Percentiles rank a stretch among this genome's conserved stretches.
These are phyloP conservation scores for Naegleria gruberi DNA, from an alignment of 208 protist species.

Conservation along the genomic window DNA sequence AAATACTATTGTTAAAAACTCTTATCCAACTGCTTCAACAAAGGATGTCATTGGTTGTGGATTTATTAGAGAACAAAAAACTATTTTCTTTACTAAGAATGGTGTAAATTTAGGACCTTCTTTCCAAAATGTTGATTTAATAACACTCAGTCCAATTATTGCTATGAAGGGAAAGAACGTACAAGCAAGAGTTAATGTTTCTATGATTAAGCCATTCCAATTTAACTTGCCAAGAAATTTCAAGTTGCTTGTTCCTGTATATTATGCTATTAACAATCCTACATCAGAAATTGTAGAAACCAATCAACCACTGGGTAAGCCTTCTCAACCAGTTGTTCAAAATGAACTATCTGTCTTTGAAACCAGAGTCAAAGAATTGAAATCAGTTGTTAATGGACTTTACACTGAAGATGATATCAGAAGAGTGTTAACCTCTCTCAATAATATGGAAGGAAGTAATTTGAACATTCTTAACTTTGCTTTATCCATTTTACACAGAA, in stretches of 20 bases:
- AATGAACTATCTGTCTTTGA: not conserved
- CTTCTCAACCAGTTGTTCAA: too few species aligned
- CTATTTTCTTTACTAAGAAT: conserved; percentile 11
- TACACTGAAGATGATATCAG: not conserved
- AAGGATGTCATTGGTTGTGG: conserved; percentile 5
- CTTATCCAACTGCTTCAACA: not conserved
- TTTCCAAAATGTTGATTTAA: not conserved
- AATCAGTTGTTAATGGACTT: not conserved
- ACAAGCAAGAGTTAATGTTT: not conserved
- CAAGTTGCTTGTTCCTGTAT: too few species aligned
- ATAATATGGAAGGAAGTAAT: not conserved
- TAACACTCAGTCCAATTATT: not conserved
- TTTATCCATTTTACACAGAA: not conserved
- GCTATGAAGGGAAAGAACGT: not conserved
- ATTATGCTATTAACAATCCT: too few species aligned
- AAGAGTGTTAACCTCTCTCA: not conserved
- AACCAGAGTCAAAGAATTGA: not conserved
- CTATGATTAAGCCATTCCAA: not conserved
- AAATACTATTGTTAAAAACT: not conserved
- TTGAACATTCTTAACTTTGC: not conserved
- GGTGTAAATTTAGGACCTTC: not conserved
- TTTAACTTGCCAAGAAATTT: not conserved
- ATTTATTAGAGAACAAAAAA: not conserved
- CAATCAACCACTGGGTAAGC: too few species aligned
- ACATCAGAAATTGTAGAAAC: too few species aligned